Conservation (phyloP, 2,329 filamentous ascomycete genomes). For the Fusarium albidum region DNA sequence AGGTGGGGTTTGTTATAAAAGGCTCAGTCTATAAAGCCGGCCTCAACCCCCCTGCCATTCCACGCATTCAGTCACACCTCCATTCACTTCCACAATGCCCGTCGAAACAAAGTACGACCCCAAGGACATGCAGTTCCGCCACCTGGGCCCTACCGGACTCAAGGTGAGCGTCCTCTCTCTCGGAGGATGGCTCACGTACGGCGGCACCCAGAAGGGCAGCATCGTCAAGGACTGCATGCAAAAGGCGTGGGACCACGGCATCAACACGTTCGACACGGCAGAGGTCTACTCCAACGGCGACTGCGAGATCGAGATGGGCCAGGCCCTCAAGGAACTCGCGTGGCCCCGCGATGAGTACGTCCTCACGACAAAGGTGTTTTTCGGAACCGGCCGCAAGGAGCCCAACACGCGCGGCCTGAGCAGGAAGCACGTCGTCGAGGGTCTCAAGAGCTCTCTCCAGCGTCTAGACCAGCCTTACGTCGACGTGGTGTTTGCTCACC, state of each 20-base stretch:
- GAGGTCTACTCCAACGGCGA: slow-evolving; percentile 67
- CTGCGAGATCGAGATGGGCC: slow-evolving; percentile 69
- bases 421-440: slow-evolving; percentile 72
- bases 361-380: slow-evolving; percentile 54
- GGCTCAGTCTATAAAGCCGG: too few species aligned
- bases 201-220: slow-evolving; percentile 68
- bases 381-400: slow-evolving; percentile 41
- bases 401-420: slow-evolving; percentile 70
- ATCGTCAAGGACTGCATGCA: slow-evolving; percentile 67
- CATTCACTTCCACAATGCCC: slow-evolving; percentile 23
- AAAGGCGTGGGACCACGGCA: slow-evolving; percentile 64
- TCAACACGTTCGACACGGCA: slow-evolving; percentile 70
- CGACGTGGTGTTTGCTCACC: slow-evolving; percentile 40
- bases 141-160: slow-evolving; percentile 38
- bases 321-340: slow-evolving; percentile 63
- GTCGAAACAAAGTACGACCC: slow-evolving; percentile 36
- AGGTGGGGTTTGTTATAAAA: too few species aligned
- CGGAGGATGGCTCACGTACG: slow-evolving; percentile 40
- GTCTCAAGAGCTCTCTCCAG: slow-evolving; percentile 37
- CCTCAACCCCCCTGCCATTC: too few species aligned
- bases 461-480: slow-evolving; percentile 39
- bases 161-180: slow-evolving; percentile 40
- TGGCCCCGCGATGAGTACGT: slow-evolving; percentile 69
- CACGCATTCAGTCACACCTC: too few species aligned
- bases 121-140: slow-evolving; percentile 41